phyloP scores from a whole-genome alignment of 116 monocot species.

The Papilionanthe hybrid region DNA sequence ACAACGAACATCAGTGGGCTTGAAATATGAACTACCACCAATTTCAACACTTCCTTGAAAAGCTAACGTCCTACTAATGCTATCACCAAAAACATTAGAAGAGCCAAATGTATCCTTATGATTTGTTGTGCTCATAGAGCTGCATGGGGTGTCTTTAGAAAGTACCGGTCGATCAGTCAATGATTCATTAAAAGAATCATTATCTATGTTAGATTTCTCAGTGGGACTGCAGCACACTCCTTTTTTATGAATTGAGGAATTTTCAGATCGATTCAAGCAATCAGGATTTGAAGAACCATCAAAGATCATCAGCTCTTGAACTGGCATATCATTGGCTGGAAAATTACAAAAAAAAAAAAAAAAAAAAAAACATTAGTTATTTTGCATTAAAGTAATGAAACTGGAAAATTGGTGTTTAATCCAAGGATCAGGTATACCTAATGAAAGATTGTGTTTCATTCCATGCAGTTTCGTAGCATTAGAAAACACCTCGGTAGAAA shows the following conservation, averaged over 20 bases:
- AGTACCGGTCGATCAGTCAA: not conserved
- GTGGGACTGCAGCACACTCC: conserved; percentile 1
- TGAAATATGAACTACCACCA: not conserved
- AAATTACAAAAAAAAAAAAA: not conserved
- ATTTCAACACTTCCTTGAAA: conserved; percentile 10
- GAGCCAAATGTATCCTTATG: not conserved
- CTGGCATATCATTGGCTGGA: conserved; percentile 7
- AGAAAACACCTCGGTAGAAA: too few species aligned
- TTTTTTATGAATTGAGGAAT: not conserved
- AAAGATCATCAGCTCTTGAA: not conserved
- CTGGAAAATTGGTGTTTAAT: not conserved
- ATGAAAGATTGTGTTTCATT: conserved; percentile 9
- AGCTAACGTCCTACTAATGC: not conserved
- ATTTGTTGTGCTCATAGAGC: not conserved
- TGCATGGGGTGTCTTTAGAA: conserved; percentile 1
- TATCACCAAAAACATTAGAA: conserved; percentile 7
- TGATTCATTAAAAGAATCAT: conserved; percentile 4
- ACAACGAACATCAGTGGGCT: not conserved
- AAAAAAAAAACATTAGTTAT: not conserved
- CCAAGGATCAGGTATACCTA: conserved; percentile 2
- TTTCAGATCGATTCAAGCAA: not conserved
- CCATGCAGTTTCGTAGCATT: not conserved
- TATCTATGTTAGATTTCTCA: conserved; percentile 11
- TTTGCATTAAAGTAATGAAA: conserved; percentile 2
- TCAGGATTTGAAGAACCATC: not conserved